Conservation (phyloP, 441 rosid genomes). For the Capsella rubella region DNA sequence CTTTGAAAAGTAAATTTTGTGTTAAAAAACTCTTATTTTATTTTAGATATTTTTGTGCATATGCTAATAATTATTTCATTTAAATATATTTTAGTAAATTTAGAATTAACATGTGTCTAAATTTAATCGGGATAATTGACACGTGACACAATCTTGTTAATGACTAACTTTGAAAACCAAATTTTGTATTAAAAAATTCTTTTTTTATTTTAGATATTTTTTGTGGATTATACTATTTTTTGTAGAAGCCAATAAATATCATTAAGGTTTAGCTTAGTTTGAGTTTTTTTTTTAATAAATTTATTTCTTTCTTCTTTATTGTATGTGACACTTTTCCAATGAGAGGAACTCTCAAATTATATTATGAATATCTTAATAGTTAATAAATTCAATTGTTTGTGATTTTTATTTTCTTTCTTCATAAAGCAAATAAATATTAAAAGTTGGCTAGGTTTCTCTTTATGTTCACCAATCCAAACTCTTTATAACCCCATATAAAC, state of each 20-base stretch:
- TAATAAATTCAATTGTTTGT: background rate
- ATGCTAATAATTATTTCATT: too few relatives aligned
- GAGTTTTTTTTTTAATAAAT: background rate
- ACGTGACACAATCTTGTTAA: too few relatives aligned
- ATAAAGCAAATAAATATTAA: background rate
- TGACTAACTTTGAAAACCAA: too few relatives aligned
- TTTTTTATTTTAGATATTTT: background rate
- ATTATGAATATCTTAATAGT: background rate
- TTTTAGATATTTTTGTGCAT: background rate
- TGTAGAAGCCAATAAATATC: background rate
- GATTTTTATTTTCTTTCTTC: background rate
- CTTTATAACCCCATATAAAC: constrained; percentile 1
- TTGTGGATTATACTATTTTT: background rate
- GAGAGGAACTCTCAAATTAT: background rate
- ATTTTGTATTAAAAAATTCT: too few relatives aligned
- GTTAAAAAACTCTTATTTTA: background rate
- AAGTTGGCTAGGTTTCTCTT: too few relatives aligned
- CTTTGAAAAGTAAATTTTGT: too few relatives aligned
- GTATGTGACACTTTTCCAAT: background rate
- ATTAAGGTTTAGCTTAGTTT: too few relatives aligned
- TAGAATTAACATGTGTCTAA: too few relatives aligned
- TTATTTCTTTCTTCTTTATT: too few relatives aligned
- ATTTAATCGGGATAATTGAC: too few relatives aligned
- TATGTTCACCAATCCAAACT: too few relatives aligned
- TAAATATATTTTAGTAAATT: too few relatives aligned